phyloP scores from a whole-genome alignment of 208 protist genomes.

The Herpetomonas muscarum region DNA sequence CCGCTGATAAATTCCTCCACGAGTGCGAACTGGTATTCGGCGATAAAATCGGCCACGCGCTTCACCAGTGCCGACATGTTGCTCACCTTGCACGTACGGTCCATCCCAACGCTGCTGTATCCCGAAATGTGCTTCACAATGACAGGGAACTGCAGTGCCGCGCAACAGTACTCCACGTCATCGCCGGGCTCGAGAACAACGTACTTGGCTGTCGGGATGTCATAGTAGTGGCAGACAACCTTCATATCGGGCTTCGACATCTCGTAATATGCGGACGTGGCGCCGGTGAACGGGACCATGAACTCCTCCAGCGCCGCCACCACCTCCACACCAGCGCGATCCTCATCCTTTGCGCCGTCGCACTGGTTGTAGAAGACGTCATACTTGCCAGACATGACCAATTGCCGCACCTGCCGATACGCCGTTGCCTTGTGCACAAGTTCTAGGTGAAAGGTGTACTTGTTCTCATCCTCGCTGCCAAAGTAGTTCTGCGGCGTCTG shows the following conservation, averaged over 20 bases:
- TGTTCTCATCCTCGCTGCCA: conserved; percentile 26
- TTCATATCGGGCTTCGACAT: conserved; percentile 91
- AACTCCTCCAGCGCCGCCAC: conserved; percentile 88
- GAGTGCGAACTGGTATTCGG: conserved; percentile 76
- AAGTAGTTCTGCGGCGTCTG: conserved; percentile 85
- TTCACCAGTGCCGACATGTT: conserved; percentile 46
- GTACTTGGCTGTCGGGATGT: conserved; percentile 56
- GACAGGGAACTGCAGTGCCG: conserved; percentile 54
- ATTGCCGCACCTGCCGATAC: conserved; percentile 73
- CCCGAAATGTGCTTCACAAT: conserved; percentile 90
- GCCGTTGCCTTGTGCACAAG: conserved; percentile 79
- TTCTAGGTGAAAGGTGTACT: conserved; percentile 64
- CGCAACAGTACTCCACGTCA: conserved; percentile 39
- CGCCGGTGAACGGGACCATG: conserved; percentile 83
- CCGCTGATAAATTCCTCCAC: conserved; percentile 88
- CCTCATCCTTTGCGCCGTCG: conserved; percentile 86
- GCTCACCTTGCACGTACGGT: conserved; percentile 81
- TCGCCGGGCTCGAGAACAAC: conserved; percentile 55
- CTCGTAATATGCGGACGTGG: conserved; percentile 86
- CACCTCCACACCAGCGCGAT: conserved; percentile 83
- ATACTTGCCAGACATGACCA: conserved; percentile 77
- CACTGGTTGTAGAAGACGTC: conserved; percentile 92
- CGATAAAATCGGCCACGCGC: conserved; percentile 58
- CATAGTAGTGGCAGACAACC: conserved; percentile 77
- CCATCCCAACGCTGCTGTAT: conserved; percentile 90